phyloP scores from a whole-genome alignment of 805 yeast genomes.

The Metschnikowia rubicola region DNA sequence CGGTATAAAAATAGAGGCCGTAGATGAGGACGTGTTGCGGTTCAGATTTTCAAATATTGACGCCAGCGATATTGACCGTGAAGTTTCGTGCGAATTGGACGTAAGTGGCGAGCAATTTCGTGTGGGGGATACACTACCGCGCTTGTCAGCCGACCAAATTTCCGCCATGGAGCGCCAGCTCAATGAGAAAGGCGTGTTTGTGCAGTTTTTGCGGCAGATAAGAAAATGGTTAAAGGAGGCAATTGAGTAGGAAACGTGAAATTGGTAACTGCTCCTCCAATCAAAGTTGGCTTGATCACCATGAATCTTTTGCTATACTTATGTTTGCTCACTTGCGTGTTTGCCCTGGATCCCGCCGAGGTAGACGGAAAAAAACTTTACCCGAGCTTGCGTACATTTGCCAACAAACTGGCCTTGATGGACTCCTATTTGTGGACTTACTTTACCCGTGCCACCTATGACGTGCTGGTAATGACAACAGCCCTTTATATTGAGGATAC shows the following conservation, averaged over 20 bases:
- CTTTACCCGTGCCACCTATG: not conserved
- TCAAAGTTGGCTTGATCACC: not conserved
- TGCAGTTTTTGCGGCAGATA: constrained; percentile 13
- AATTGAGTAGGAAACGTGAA: not conserved
- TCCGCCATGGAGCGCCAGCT: constrained; percentile 9
- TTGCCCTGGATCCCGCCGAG: not conserved
- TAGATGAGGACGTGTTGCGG: constrained; percentile 42
- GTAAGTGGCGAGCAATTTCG: constrained; percentile 34
- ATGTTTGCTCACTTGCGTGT: not conserved
- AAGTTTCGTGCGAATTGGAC: constrained; percentile 44
- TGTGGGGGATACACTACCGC: constrained; percentile 13
- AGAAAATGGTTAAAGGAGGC: constrained; percentile 9
- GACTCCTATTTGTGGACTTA: constrained; percentile 13
- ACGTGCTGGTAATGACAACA: constrained; percentile 1
- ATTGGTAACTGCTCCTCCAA: too few species aligned
- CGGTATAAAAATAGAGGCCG: constrained; percentile 54
- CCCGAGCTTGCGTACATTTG: constrained; percentile 10
- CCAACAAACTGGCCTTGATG: constrained; percentile 4
- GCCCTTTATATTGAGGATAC: constrained; percentile 12
- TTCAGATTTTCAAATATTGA: constrained; percentile 51
- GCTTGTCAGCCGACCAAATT: constrained; percentile 9
- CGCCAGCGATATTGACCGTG: constrained; percentile 37
- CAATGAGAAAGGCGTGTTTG: constrained; percentile 14
- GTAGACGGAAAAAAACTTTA: constrained; percentile 2
- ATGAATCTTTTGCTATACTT: not conserved